A percentile compares a stretch with the other conserved stretches of the same genome.
Conservation (phyloP, 2,329 filamentous ascomycete genomes). For the Curvularia lunata region DNA sequence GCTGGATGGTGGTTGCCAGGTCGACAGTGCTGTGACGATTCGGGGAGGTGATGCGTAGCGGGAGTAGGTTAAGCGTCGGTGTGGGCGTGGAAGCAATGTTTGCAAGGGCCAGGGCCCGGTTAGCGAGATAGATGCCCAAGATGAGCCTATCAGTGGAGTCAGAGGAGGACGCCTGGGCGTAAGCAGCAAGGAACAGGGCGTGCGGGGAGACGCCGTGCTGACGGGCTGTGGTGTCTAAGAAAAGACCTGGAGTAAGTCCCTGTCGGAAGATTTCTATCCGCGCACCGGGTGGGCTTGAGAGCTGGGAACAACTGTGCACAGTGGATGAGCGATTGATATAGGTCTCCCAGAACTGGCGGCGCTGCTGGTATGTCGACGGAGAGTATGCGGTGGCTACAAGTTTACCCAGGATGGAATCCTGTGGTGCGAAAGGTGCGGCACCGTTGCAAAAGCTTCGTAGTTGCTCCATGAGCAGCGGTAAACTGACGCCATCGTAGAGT, state of each 20-base stretch:
- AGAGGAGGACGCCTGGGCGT: constrained; percentile 53
- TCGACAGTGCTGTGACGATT: constrained; percentile 49
- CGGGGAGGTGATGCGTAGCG: constrained; percentile 63
- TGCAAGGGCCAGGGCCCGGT: constrained; percentile 64
- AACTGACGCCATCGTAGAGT: constrained; percentile 83
- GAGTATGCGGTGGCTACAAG: constrained; percentile 45
- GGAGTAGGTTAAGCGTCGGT: constrained; percentile 81
- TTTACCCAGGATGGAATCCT: constrained; percentile 47
- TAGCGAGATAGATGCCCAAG: constrained; percentile 84
- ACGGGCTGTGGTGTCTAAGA: constrained; percentile 55
- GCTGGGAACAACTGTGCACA: constrained; percentile 28
- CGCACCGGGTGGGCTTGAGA: constrained; percentile 34
- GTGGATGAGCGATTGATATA: constrained; percentile 49
- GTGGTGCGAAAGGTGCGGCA: constrained; percentile 6
- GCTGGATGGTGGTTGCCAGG: constrained; percentile 68
- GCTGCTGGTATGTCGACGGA: constrained; percentile 19
- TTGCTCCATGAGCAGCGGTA: constrained; percentile 67
- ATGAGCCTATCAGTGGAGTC: constrained; percentile 57
- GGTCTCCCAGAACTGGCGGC: constrained; percentile 58
- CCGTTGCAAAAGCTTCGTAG: constrained; percentile 55
- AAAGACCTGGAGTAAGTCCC: constrained; percentile 51
- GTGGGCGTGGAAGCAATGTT: constrained; percentile 60
- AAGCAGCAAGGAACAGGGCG: constrained; percentile 75
- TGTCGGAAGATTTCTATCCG: constrained; percentile 58
- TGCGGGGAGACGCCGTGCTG: constrained; percentile 69